Evolutionary conservation across 768 basidiomycete species (phyloP).

Genomic region (Boletus coccyginus): DNA sequence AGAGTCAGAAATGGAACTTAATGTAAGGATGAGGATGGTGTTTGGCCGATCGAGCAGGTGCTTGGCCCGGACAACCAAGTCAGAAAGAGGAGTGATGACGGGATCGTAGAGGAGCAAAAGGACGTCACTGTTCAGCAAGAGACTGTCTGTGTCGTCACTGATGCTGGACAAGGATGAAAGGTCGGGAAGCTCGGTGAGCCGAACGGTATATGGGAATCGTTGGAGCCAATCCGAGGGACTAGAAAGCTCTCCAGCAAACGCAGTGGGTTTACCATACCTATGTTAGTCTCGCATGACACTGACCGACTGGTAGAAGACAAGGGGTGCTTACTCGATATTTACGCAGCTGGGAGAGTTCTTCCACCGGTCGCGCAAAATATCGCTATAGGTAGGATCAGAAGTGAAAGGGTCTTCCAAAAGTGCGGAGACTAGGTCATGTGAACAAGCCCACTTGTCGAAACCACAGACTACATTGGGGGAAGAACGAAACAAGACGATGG

Average conservation of each 20-base stretch:
- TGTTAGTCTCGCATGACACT: neutral
- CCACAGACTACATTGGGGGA: constrained; percentile 49
- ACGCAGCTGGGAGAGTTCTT: constrained; percentile 25
- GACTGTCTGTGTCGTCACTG: constrained; percentile 15
- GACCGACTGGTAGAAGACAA: neutral
- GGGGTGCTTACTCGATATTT: constrained; percentile 25
- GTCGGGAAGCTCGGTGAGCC: constrained; percentile 41
- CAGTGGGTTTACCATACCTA: constrained; percentile 25
- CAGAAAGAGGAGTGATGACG: constrained; percentile 45
- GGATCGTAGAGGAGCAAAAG: constrained; percentile 67
- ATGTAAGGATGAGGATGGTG: constrained; percentile 44
- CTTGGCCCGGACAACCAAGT: constrained; percentile 28
- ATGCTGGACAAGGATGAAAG: constrained; percentile 15
- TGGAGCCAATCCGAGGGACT: constrained; percentile 55
- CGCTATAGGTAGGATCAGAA: constrained; percentile 45
- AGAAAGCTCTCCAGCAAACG: constrained; percentile 27
- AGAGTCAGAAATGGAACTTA: constrained; percentile 21
- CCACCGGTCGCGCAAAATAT: constrained; percentile 52
- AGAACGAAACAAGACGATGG: neutral
- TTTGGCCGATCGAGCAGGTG: constrained; percentile 37
- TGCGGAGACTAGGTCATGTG: constrained; percentile 62
- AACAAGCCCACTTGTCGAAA: constrained; percentile 50
- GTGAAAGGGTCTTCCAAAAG: constrained; percentile 69
- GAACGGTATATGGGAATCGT: constrained; percentile 50
- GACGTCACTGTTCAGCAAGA: constrained; percentile 48